A percentile compares a stretch with the other conserved stretches of the same genome.
These are phyloP conservation scores for Purshia tridentata DNA, from an alignment of 306 rosid species.

Conservation along the genomic window DNA sequence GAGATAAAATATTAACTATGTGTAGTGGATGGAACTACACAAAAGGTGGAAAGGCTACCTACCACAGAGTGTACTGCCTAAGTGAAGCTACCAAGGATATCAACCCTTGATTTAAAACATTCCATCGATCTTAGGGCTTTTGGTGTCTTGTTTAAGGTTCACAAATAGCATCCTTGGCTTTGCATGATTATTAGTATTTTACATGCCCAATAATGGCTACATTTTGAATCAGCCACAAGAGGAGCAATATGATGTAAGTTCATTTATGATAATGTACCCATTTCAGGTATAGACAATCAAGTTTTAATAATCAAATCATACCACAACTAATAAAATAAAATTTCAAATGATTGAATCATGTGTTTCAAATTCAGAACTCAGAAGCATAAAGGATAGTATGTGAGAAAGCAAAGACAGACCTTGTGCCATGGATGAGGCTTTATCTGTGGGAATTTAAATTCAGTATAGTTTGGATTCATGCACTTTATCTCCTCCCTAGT, in stretches of 20 bases:
- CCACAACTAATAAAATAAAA: not conserved
- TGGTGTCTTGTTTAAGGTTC: too few relatives aligned
- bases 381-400: not conserved
- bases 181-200: not conserved
- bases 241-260: not conserved
- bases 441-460: slow-evolving; percentile 97
- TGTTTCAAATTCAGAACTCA: not conserved
- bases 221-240: not conserved
- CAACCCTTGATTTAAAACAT: too few relatives aligned
- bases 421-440: slow-evolving; percentile 99
- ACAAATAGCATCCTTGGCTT: too few relatives aligned
- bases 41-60: too few relatives aligned
- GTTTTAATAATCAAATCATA: not conserved
- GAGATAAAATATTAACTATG: too few relatives aligned
- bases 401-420: slow-evolving; percentile 38
- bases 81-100: too few relatives aligned
- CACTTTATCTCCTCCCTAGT: slow-evolving; percentile 99
- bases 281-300: not conserved
- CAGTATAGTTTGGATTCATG: slow-evolving; percentile 98
- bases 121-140: too few relatives aligned
- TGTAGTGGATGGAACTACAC: too few relatives aligned
- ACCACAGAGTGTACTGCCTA: too few relatives aligned
- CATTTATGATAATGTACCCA: not conserved
- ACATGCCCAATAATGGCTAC: not conserved
- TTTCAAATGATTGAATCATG: not conserved